Conservation (phyloP, 805 yeast genomes). For the Wickerhamiella domercqiae region DNA sequence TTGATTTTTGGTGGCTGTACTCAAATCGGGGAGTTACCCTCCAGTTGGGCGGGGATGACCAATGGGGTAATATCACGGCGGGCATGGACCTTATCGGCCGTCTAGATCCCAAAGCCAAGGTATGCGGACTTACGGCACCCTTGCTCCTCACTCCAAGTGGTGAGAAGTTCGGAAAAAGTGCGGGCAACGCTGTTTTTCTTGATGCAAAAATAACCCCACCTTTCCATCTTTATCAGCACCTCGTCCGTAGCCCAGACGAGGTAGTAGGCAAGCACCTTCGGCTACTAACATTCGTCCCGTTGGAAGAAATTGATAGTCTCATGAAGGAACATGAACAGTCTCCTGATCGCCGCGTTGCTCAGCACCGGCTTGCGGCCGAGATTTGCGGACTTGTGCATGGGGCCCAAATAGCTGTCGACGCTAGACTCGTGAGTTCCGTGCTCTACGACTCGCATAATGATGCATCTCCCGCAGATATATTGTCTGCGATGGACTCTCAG, state of each 20-base stretch:
- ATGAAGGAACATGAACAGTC: slow-evolving; percentile 36
- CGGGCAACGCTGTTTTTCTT: slow-evolving; percentile 90
- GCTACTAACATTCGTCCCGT: slow-evolving; percentile 66
- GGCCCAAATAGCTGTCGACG: slow-evolving; percentile 50
- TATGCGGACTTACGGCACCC: slow-evolving; percentile 90
- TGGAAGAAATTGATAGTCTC: slow-evolving; percentile 38
- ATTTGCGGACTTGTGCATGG: slow-evolving; percentile 85
- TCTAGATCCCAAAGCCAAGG: slow-evolving; percentile 30
- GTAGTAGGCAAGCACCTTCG: slow-evolving; percentile 56
- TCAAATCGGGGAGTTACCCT: slow-evolving; percentile 41
- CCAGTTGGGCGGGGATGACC: slow-evolving; percentile 92
- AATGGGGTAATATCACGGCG: slow-evolving; percentile 96
- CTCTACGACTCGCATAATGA: slow-evolving; percentile 48
- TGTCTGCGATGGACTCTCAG: slow-evolving; percentile 43
- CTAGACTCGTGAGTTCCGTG: slow-evolving; percentile 50
- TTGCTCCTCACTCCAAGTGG: slow-evolving; percentile 77
- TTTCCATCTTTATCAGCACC: slow-evolving; percentile 71
- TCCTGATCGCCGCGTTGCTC: slow-evolving; percentile 60
- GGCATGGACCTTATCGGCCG: slow-evolving; percentile 78
- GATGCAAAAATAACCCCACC: slow-evolving; percentile 61
- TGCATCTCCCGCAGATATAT: slow-evolving; percentile 29
- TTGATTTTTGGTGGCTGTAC: slow-evolving; percentile 75
- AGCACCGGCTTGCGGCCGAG: slow-evolving; percentile 63
- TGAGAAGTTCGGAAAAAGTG: slow-evolving; percentile 90
- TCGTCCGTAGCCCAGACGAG: slow-evolving; percentile 49